A percentile compares a stretch with the other conserved stretches of the same genome.
phyloP scores from a whole-genome alignment of 768 basidiomycete genomes.

The Boletus rex-veris region DNA sequence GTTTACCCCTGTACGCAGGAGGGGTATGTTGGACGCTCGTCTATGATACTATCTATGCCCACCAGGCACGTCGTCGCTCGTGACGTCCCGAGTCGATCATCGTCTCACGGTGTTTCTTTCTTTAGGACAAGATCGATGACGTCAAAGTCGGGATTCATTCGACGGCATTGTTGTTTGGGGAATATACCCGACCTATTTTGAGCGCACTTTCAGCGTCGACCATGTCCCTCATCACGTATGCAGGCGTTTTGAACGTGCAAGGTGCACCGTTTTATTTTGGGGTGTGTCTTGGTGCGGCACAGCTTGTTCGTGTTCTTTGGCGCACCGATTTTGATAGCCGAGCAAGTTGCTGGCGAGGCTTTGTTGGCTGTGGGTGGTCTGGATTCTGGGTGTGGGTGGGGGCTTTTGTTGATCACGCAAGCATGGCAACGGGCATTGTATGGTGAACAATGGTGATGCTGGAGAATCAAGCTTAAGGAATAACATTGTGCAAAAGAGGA shows the following conservation, averaged over 20 bases:
- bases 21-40: slow-evolving; percentile 92
- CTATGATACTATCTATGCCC: slow-evolving; percentile 97
- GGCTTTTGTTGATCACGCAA: slow-evolving; percentile 62
- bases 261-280: slow-evolving; percentile 79
- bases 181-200: slow-evolving; percentile 72
- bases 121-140: slow-evolving; percentile 90
- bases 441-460: not conserved
- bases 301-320: slow-evolving; percentile 74
- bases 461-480: no score
- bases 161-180: slow-evolving; percentile 88
- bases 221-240: slow-evolving; percentile 68
- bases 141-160: slow-evolving; percentile 84
- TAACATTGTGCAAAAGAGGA: not conserved
- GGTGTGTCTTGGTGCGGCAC: slow-evolving; percentile 64
- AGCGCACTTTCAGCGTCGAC: slow-evolving; percentile 68
- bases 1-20: slow-evolving; percentile 85
- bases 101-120: not conserved
- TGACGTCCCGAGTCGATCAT: not conserved
- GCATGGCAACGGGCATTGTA: slow-evolving; percentile 13
- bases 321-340: slow-evolving; percentile 73
- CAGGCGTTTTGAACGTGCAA: slow-evolving; percentile 78
- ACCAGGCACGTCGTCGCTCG: slow-evolving; percentile 61
- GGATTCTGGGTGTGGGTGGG: slow-evolving; percentile 90
- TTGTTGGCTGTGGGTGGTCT: slow-evolving; percentile 82
- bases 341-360: slow-evolving; percentile 85